Evolutionary conservation across 2,329 filamentous ascomycete species (phyloP), one percentile per base, ranked within the genome.

Genomic region (Penicillium freii): DNA sequence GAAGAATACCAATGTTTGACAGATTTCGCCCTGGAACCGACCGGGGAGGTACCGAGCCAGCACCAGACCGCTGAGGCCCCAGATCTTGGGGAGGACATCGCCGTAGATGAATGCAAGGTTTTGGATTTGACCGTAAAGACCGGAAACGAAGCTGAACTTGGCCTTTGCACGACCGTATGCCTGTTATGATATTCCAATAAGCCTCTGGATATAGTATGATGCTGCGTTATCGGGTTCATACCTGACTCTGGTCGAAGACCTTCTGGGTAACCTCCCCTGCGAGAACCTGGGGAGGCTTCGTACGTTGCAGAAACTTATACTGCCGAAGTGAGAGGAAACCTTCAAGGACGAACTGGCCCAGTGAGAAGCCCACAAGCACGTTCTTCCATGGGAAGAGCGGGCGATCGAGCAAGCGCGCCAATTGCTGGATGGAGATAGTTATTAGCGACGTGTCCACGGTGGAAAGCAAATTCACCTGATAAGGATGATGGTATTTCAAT

Each of bases 311-410:
- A 55, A 97, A 86, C 65, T 87, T 85, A 75, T 97, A 97, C 76
- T 99, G 94, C 57, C 94, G 91, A 66, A 91, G 80, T 27, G 91
- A 91, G 52, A 99, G 86, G 78, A 93, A 90, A 44, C 91, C 87
- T 76, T 99, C 94, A 71, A 99, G 87, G 54, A 91, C 78, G 75
- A 91, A 97, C 74, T 99, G 91, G 60, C 89, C 91, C 68, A 97
- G 75, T 31, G 92, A 96, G 80, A 99, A 99, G 69, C 92, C 90
- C 67, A 97, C 84, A 69, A 99, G 92, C 69, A 99, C 86, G 74
- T 87, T 89, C 85, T 97, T 99, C 94, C 94, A 99, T 54, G 94
- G 93, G 80, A 97, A 96, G 71, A 90, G 82, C 57, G 93, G 92
- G 71, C 90, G 87, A 81, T 99, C 94, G 69, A 97, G 88, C 76